These are phyloP conservation scores for Corynascus novoguineensis DNA, from an alignment of 495 filamentous ascomycete species.

Conservation along the genomic window DNA sequence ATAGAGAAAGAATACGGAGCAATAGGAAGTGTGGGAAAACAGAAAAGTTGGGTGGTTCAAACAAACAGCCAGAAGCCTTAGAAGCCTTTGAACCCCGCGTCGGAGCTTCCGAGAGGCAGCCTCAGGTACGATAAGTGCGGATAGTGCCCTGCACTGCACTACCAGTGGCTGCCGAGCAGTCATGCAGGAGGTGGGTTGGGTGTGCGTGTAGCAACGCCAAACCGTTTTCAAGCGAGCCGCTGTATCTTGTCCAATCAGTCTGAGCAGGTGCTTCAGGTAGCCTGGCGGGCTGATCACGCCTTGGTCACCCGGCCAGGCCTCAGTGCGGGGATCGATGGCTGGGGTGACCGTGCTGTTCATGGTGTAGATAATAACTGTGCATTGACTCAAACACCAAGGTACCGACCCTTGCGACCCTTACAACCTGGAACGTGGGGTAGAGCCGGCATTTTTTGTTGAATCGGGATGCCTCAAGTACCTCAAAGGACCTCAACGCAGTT, in stretches of 20 bases:
- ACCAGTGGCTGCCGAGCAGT: neutral
- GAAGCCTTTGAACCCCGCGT: neutral
- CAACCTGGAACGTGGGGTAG: no score
- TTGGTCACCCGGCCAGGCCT: slow-evolving; percentile 2
- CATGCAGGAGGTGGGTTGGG: neutral
- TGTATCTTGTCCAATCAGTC: neutral
- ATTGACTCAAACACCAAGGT: no score
- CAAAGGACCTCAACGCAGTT: no score
- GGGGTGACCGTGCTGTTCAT: no score
- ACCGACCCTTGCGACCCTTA: no score
- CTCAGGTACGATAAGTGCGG: neutral
- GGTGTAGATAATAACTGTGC: no score
- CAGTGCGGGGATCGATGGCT: no score
- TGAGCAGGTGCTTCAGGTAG: neutral
- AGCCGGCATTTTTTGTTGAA: no score
- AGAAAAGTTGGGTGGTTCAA: neutral
- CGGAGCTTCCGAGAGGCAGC: neutral
- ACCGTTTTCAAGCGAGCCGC: neutral
- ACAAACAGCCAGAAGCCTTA: neutral
- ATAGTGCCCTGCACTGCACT: neutral
- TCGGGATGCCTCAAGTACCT: no score
- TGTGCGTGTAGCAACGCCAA: neutral
- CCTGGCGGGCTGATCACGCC: slow-evolving; percentile 3
- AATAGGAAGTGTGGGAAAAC: neutral
- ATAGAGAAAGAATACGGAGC: no score